Percentiles rank a stretch among this genome's conserved stretches.
Evolutionary conservation across 2,329 filamentous ascomycete genomes (phyloP).

Genomic region (Fusarium solani-melongenae): DNA sequence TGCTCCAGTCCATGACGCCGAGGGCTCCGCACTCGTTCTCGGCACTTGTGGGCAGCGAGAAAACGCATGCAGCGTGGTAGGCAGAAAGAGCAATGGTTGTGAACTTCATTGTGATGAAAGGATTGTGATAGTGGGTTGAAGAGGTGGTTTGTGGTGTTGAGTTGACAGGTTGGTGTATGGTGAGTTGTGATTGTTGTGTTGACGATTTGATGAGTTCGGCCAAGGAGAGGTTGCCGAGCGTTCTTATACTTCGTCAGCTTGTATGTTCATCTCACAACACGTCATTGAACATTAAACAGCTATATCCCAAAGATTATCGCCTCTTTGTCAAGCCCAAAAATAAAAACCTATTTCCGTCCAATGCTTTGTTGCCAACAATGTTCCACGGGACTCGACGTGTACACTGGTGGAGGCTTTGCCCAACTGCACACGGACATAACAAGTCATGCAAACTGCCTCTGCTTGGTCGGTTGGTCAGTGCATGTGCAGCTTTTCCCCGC

Average conservation of each 20-base stretch:
- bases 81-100: background rate
- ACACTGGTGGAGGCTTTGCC: background rate
- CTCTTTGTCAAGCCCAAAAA: background rate
- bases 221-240: background rate
- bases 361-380: background rate
- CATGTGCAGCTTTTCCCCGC: background rate
- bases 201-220: background rate
- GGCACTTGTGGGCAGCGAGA: background rate
- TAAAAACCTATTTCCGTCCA: background rate
- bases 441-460: background rate
- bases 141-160: background rate
- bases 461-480: background rate
- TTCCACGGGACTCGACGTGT: background rate
- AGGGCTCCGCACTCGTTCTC: constrained; percentile 1
- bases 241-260: background rate
- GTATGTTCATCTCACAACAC: background rate
- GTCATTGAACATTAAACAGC: background rate
- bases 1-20: constrained; percentile 11
- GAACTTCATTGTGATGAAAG: background rate
- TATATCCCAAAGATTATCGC: background rate
- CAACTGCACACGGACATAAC: background rate
- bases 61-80: background rate
- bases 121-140: background rate
- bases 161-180: background rate
- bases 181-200: background rate